Evolutionary conservation across 257 asterid species (phyloP), one percentile per base, ranked within the genome.

Genomic region (Leonotis leonurus): DNA sequence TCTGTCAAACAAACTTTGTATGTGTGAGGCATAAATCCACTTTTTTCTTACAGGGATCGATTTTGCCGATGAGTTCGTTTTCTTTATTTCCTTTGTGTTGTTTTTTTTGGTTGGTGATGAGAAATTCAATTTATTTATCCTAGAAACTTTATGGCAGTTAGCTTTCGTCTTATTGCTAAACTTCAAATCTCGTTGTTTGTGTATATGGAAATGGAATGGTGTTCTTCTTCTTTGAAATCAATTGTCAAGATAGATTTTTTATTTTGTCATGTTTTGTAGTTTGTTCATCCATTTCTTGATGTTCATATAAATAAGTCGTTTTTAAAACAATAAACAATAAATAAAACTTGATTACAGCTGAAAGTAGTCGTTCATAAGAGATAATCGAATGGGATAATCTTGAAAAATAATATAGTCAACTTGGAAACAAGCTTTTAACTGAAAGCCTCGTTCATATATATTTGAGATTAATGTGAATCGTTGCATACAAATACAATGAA

Each of bases 1-100:
- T 37, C 44, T 36, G 73, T 30, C 35, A 45, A 27, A 36, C 40
- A 62, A 53, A 22, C n/a, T n/a, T n/a, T n/a, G 22, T 60, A 52
- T 22, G 29, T 41, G 12, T 6, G 36, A 12, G 20, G 26, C 35
- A 50, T 43, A 26, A 44, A 46, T 33, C 41, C 46, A 56, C 27
- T 1, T 14, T 37, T 56, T 70, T 18, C 17, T 20, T 55, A 21
- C 9, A 52, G 22, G 59, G 36, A 26, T 48, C 16, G 12, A 13
- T 56, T 29, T 46, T 48, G 61, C 10, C 13, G 45, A 36, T 60
- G 32, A 29, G 18, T 58, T 30, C n/a, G n/a, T n/a, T n/a, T n/a
- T 10, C 14, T 22, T 65, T 1, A 13, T 52, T 18, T 14, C 35
- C 21, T 55, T 41, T 30, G 0, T 12, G 10, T 22, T 21, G 40